phyloP scores from a whole-genome alignment of 176 grass and related monocot genomes.

The Typha latifolia region DNA sequence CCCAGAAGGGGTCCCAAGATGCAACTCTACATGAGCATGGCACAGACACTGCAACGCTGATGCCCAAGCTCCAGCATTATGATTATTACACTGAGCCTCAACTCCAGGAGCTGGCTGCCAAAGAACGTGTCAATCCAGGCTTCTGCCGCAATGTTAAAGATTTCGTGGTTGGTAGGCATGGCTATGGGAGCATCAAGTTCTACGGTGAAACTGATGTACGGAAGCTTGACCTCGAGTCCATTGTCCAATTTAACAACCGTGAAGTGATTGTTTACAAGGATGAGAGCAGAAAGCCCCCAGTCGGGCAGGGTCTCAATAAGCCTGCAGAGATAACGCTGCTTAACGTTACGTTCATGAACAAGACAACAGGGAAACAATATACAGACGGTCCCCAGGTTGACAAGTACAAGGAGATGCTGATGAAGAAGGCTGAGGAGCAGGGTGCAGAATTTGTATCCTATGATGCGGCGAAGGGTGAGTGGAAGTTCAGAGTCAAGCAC shows the following conservation, averaged over 20 bases:
- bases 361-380: conserved; percentile 45
- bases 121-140: conserved; percentile 59
- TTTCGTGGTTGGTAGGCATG: conserved; percentile 62
- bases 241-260: conserved; percentile 62
- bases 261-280: conserved; percentile 88
- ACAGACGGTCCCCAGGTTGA: conserved; percentile 37
- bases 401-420: conserved; percentile 62
- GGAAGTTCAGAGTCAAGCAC: conserved; percentile 90
- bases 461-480: conserved; percentile 52
- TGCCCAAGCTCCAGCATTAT: conserved; percentile 62
- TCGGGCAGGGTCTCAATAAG: conserved; percentile 79
- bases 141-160: conserved; percentile 52
- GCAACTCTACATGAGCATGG: conserved; percentile 20
- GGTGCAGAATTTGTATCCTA: conserved; percentile 66
- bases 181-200: conserved; percentile 75
- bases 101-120: conserved; percentile 74
- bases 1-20: conserved; percentile 12
- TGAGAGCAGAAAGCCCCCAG: conserved; percentile 57
- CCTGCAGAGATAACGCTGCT: conserved; percentile 66
- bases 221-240: conserved; percentile 58
- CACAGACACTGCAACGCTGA: conserved; percentile 26
- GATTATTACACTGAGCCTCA: conserved; percentile 58
- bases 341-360: conserved; percentile 68
- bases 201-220: conserved; percentile 65
- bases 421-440: conserved; percentile 53